phyloP scores from a whole-genome alignment of 345 rosid genomes.

The Lumnitzera racemosa region DNA sequence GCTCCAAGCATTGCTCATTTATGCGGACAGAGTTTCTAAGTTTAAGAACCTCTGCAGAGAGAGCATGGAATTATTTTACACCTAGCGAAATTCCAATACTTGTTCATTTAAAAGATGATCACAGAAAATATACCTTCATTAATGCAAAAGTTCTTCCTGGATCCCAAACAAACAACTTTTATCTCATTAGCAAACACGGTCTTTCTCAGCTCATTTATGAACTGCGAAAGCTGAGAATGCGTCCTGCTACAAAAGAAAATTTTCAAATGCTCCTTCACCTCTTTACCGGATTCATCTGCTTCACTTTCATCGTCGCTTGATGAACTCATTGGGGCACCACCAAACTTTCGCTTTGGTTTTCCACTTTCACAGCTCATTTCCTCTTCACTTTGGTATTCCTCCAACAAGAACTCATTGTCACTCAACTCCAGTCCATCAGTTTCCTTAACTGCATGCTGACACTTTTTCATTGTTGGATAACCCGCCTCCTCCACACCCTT shows the following conservation, averaged over 20 bases:
- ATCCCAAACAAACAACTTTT: conserved; percentile 65
- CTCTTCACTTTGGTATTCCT: conserved; percentile 78
- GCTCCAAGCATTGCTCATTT: conserved; percentile 82
- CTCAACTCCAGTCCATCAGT: conserved; percentile 25
- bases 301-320: conserved; percentile 64
- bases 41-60: conserved; percentile 54
- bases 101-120: conserved; percentile 1
- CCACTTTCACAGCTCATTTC: conserved; percentile 29
- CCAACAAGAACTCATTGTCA: conserved; percentile 68
- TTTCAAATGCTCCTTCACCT: conserved; percentile 34
- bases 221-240: conserved; percentile 90
- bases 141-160: conserved; percentile 80
- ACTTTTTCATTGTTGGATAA: conserved; percentile 10
- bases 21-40: conserved; percentile 54
- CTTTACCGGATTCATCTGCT: conserved; percentile 22
- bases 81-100: neutral
- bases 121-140: conserved; percentile 48
- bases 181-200: conserved; percentile 47
- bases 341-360: conserved; percentile 47
- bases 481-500: conserved; percentile 18
- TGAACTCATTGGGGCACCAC: conserved; percentile 30
- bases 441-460: conserved; percentile 14
- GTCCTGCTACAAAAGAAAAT: conserved; percentile 89
- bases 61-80: conserved; percentile 14
- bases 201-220: conserved; percentile 71